A percentile compares a stretch with the other conserved stretches of the same genome.
Evolutionary conservation across 2,329 filamentous ascomycete species (phyloP).

Genomic region (Nemania abortiva): DNA sequence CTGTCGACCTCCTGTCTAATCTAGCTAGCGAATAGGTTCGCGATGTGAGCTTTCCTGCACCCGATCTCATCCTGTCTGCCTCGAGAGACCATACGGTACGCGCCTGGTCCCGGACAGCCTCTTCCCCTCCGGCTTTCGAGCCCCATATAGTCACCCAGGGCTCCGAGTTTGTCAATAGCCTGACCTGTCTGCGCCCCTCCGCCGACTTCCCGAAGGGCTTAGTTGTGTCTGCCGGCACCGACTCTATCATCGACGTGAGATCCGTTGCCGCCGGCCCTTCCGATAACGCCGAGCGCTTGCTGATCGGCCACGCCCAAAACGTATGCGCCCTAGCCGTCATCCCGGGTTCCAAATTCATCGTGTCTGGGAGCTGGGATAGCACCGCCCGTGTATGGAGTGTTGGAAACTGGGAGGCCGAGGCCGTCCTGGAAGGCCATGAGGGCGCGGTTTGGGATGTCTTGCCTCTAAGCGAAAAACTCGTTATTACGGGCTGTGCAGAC

Average conservation of each 20-base stretch:
- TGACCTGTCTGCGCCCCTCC: slow-evolving; percentile 81
- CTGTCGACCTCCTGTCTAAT: slow-evolving; percentile 24
- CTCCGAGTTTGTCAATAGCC: slow-evolving; percentile 86
- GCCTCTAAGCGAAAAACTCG: slow-evolving; percentile 80
- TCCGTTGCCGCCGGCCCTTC: slow-evolving; percentile 74
- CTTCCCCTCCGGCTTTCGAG: slow-evolving; percentile 78
- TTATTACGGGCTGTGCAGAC: slow-evolving; percentile 94
- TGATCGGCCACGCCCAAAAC: slow-evolving; percentile 88
- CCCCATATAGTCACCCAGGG: slow-evolving; percentile 82
- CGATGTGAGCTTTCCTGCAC: slow-evolving; percentile 80
- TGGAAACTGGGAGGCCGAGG: slow-evolving; percentile 84
- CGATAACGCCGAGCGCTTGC: slow-evolving; percentile 84
- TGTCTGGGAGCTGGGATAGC: slow-evolving; percentile 95
- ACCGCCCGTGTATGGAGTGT: slow-evolving; percentile 88
- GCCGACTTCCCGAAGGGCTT: slow-evolving; percentile 79
- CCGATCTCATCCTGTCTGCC: slow-evolving; percentile 81
- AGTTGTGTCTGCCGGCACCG: slow-evolving; percentile 88
- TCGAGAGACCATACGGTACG: slow-evolving; percentile 93
- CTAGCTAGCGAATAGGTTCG: slow-evolving; percentile 74
- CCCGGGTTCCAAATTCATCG: slow-evolving; percentile 76
- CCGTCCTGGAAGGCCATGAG: slow-evolving; percentile 79
- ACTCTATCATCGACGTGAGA: slow-evolving; percentile 92
- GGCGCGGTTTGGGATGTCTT: slow-evolving; percentile 90
- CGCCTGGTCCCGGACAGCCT: slow-evolving; percentile 79
- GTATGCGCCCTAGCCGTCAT: slow-evolving; percentile 88